Base-by-base conservation (phyloP, 768 basidiomycete species). In the Leccinum subgranulosum region DNA sequence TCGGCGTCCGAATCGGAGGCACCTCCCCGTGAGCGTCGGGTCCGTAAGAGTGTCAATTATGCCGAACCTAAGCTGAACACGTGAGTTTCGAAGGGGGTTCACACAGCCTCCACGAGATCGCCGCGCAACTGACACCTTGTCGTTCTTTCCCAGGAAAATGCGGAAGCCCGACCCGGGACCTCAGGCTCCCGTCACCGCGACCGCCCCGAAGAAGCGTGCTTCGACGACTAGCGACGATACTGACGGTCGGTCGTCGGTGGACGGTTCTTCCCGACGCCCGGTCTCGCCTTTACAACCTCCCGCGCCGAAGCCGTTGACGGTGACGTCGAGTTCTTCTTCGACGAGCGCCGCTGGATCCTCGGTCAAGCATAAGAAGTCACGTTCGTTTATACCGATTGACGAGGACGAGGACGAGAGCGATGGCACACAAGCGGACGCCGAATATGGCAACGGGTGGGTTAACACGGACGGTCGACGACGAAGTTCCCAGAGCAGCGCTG, bases 61-160 rank as follows among this genome's bases (percentile, higher is more conserved):
- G 77, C 91, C 0, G 92, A 94, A 67, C 92, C 92, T 11, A 94
- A 92, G 68, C 79, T 94, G 23, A 92, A 93, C 70, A 93, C 90
- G 90, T 90, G 68, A 52, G 85, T 83, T 43, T 29, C 47, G 27
- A 14, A 41, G 27, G 41, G 41, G 41, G 39, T n/a, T 19, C 33
- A 52, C 39, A 17, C 39, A 12, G 11, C 43, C 54, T 50, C 46
- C 51, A 25, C 43, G 45, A 48, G 51, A 31, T 43, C 21, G 17
- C 39, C 28, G 11, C 59, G 21, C 52, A 19, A 57, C 50, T 62
- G 58, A 64, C 59, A 7, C 31, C 25, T n/a, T 17, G 33, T 19
- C 31, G 28, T 27, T 19, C 15, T 47, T 33, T 39, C 64, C 46
- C 66, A 92, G 90, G 48, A 93, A 93, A 83, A 92, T 93, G 91